These are phyloP conservation scores for Cadophora gregata DNA, from an alignment of 2,329 filamentous ascomycete species.

Conservation along the genomic window DNA sequence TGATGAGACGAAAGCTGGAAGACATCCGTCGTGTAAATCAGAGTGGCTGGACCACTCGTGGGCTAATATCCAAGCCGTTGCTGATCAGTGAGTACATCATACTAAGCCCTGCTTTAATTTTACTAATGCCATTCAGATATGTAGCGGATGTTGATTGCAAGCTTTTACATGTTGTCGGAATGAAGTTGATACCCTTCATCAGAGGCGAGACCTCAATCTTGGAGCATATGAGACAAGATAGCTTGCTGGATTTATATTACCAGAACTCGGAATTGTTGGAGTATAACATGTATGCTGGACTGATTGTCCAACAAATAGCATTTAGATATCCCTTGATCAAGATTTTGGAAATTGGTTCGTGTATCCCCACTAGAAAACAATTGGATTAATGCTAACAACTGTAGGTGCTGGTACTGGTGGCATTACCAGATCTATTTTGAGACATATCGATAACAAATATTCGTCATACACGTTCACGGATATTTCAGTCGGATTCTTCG, in stretches of 20 bases:
- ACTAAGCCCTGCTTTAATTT: background rate
- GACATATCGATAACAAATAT: constrained; percentile 43
- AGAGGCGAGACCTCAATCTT: constrained; percentile 33
- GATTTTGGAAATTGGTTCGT: constrained; percentile 39
- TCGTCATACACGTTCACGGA: constrained; percentile 54
- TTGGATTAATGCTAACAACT: background rate
- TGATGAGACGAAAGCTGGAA: constrained; percentile 22
- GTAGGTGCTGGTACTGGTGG: constrained; percentile 52
- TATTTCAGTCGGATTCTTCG: constrained; percentile 50
- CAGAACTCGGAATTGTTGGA: constrained; percentile 25
- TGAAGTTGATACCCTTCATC: constrained; percentile 32
- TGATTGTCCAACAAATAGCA: constrained; percentile 30
- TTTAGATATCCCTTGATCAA: constrained; percentile 44
- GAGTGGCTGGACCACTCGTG: constrained; percentile 30
- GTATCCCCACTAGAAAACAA: no score
- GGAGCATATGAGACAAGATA: constrained; percentile 35
- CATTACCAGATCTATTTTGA: constrained; percentile 48
- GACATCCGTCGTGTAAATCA: constrained; percentile 25
- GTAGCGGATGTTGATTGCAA: constrained; percentile 27
- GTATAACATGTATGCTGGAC: constrained; percentile 25
- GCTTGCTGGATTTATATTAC: constrained; percentile 35
- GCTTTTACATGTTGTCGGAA: constrained; percentile 32
- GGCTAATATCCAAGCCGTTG: constrained; percentile 18
- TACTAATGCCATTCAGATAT: constrained; percentile 15
- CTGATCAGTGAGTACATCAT: constrained; percentile 9